A percentile compares a stretch with the other conserved stretches of the same genome.
Conservation (phyloP, 495 filamentous ascomycete genomes). For the Neurospora sp. region DNA sequence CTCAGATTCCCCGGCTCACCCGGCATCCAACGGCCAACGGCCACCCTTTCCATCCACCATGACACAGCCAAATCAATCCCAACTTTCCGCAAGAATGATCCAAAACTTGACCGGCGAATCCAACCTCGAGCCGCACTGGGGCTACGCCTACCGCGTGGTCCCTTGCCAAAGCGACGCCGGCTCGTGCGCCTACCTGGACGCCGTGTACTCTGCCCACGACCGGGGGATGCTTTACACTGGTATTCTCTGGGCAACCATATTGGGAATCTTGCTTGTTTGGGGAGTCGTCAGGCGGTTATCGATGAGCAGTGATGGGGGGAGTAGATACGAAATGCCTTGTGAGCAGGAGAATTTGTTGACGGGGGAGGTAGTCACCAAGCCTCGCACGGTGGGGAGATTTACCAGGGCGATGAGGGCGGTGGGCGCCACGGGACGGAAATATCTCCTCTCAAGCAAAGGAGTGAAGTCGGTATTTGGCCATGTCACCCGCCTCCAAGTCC, state of each 20-base stretch:
- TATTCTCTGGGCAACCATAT: slow-evolving; percentile 50
- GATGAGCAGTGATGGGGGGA: too few species aligned
- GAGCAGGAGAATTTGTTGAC: neutral
- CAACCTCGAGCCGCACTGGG: slow-evolving; percentile 46
- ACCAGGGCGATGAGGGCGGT: neutral
- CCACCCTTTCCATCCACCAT: neutral
- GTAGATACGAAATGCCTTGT: neutral
- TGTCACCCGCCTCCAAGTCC: slow-evolving; percentile 31
- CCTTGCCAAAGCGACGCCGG: slow-evolving; percentile 51
- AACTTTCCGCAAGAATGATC: slow-evolving; percentile 12
- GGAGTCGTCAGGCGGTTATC: slow-evolving; percentile 12
- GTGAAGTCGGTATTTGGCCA: slow-evolving; percentile 21
- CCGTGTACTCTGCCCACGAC: slow-evolving; percentile 50
- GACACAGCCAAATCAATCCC: neutral
- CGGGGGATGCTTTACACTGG: slow-evolving; percentile 49
- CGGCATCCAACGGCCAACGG: neutral
- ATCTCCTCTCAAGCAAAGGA: slow-evolving; percentile 14
- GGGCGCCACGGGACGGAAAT: slow-evolving; percentile 25
- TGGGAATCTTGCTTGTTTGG: slow-evolving; percentile 41
- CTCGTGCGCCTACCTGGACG: slow-evolving; percentile 54
- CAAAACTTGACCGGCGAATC: slow-evolving; percentile 31
- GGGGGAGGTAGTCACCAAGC: neutral
- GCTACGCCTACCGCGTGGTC: slow-evolving; percentile 44
- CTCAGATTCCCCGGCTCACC: neutral
- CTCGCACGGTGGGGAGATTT: neutral